phyloP scores from a whole-genome alignment of 257 asterid species.

The Petunia axillaris region DNA sequence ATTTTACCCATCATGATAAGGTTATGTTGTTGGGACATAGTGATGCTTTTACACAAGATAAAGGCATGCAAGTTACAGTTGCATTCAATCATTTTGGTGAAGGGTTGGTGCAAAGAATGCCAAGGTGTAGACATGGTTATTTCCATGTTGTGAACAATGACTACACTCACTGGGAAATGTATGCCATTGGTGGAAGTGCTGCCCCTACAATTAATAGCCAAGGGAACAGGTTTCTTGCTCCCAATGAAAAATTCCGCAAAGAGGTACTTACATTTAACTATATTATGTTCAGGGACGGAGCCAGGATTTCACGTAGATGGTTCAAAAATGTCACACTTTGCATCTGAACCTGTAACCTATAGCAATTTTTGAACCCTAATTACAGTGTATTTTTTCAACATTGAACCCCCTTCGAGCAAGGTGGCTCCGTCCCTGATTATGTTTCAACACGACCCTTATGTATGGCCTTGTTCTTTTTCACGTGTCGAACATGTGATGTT shows the following conservation, averaged over 20 bases:
- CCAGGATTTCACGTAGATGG: no score
- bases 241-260: constrained; percentile 47
- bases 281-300: no score
- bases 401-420: no score
- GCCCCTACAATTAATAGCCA: constrained; percentile 82
- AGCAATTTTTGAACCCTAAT: no score
- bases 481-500: no score
- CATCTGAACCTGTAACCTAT: no score
- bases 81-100: constrained; percentile 92
- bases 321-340: no score
- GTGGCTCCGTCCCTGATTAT: no score
- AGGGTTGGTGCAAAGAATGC: constrained; percentile 89
- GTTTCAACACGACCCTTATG: no score
- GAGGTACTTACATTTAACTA: constrained; percentile 42
- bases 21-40: constrained; percentile 84
- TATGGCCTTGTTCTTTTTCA: no score
- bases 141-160: constrained; percentile 91
- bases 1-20: constrained; percentile 78
- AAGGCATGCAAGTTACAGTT: constrained; percentile 73
- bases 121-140: constrained; percentile 93
- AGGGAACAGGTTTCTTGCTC: constrained; percentile 86
- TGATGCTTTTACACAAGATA: constrained; percentile 55
- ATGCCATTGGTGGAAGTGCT: constrained; percentile 92
- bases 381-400: no score
- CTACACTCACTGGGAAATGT: constrained; percentile 91